A percentile compares a stretch with the other conserved stretches of the same genome.
Conservation (phyloP, 768 basidiomycete species). For the Phanerochaete sordida region DNA sequence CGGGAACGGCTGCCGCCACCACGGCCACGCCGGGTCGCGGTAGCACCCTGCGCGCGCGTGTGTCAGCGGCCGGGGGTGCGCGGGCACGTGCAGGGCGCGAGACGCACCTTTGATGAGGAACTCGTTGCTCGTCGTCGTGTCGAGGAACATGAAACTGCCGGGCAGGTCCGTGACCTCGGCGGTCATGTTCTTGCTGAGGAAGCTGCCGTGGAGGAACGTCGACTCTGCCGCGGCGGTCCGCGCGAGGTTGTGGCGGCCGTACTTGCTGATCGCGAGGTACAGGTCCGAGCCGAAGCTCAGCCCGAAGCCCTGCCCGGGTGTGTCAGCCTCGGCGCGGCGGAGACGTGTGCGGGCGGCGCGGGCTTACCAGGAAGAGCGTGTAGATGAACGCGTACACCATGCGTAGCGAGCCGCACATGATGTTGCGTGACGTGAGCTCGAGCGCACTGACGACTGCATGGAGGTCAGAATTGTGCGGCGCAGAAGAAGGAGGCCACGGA, state of each 20-base stretch:
- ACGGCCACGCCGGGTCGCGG: constrained; percentile 69
- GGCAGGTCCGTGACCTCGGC: constrained; percentile 17
- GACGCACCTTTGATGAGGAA: constrained; percentile 27
- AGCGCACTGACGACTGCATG: constrained; percentile 67
- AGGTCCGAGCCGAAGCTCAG: constrained; percentile 81
- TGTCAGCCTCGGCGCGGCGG: neutral
- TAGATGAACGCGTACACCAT: constrained; percentile 87
- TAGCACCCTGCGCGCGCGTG: constrained; percentile 53
- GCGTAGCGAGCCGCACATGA: constrained; percentile 78
- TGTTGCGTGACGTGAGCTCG: constrained; percentile 77
- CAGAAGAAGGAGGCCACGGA: constrained; percentile 33
- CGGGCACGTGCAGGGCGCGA: neutral
- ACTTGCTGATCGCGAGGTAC: constrained; percentile 66
- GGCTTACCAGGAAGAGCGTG: constrained; percentile 68
- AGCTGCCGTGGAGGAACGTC: constrained; percentile 47
- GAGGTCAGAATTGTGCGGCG: constrained; percentile 1
- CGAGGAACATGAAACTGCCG: constrained; percentile 28
- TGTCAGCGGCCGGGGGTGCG: neutral
- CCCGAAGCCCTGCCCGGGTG: constrained; percentile 63
- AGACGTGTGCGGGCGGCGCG: neutral
- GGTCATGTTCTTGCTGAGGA: constrained; percentile 28
- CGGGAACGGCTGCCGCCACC: constrained; percentile 75
- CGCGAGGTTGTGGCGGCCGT: constrained; percentile 39
- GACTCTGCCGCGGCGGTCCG: constrained; percentile 26
- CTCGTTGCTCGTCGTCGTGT: constrained; percentile 21